Conservation (phyloP, 352 stramenopile genomes). For the Phytophthora sansomeana region DNA sequence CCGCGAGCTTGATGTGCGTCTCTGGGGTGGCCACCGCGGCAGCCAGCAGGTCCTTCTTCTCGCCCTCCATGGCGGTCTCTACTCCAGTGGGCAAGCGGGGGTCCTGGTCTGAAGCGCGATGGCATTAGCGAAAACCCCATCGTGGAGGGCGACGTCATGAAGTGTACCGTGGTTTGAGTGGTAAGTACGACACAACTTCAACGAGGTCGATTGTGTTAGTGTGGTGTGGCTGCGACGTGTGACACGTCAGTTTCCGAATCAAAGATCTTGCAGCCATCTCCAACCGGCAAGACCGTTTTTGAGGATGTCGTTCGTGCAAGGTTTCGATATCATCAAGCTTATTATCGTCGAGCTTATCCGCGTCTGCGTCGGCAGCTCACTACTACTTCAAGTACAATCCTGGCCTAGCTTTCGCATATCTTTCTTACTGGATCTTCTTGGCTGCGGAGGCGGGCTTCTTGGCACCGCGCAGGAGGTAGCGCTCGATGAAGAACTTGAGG, state of each 20-base stretch:
- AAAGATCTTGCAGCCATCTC: conserved; percentile 14
- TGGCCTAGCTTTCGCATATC: conserved; percentile 25
- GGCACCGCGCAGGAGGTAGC: conserved; percentile 73
- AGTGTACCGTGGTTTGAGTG: not conserved
- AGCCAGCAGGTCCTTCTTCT: conserved; percentile 28
- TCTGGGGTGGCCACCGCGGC: conserved; percentile 26
- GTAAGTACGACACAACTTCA: conserved; percentile 16
- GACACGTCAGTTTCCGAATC: not conserved
- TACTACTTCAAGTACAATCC: conserved; percentile 43
- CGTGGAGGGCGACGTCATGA: not conserved
- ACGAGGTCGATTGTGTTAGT: conserved; percentile 1
- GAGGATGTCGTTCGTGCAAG: not conserved
- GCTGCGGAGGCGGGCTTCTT: conserved; percentile 44
- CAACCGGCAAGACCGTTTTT: not conserved
- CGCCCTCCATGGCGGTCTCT: conserved; percentile 19
- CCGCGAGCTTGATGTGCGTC: conserved; percentile 67
- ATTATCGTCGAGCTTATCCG: conserved; percentile 23
- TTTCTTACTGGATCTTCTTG: conserved; percentile 53
- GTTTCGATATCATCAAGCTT: conserved; percentile 24
- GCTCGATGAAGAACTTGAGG: conserved; percentile 92
- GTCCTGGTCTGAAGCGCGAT: too few relatives aligned
- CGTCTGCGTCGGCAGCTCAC: conserved; percentile 10
- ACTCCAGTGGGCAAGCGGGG: too few relatives aligned
- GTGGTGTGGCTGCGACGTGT: conserved; percentile 8
- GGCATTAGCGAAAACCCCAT: too few relatives aligned